Percentiles rank a stretch among this genome's conserved stretches.
These are phyloP conservation scores for Rhizophora apiculata DNA, from an alignment of 345 rosid genomes.

Conservation along the genomic window DNA sequence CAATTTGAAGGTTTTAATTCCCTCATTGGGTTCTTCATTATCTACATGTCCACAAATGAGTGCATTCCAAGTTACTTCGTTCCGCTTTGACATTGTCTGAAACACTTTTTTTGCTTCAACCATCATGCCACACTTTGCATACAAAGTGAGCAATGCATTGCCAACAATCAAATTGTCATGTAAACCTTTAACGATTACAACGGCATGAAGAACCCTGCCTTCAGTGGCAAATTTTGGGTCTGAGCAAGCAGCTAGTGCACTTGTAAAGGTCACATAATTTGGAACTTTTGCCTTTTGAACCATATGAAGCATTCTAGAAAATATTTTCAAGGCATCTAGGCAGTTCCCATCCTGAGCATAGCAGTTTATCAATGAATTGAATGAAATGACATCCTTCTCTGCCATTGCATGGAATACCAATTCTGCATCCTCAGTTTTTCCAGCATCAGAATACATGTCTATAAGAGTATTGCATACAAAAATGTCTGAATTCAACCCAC, in stretches of 20 bases:
- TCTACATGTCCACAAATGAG: conserved; percentile 72
- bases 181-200: conserved; percentile 46
- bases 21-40: conserved; percentile 45
- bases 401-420: conserved; percentile 59
- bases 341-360: conserved; percentile 56
- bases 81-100: conserved; percentile 41
- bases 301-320: conserved; percentile 39
- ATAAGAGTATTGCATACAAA: conserved; percentile 66
- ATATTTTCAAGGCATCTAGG: conserved; percentile 46
- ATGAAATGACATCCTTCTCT: conserved; percentile 67
- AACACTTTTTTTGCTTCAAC: conserved; percentile 52
- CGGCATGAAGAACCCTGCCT: conserved; percentile 67
- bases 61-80: conserved; percentile 79
- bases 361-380: conserved; percentile 72
- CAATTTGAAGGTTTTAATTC: conserved; percentile 45
- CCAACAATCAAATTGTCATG: conserved; percentile 57
- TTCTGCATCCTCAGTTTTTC: conserved; percentile 55
- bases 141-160: conserved; percentile 69
- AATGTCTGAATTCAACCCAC: conserved; percentile 49
- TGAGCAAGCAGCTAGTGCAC: conserved; percentile 74
- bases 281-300: conserved; percentile 22
- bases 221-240: conserved; percentile 38
- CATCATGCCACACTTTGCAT: conserved; percentile 60
- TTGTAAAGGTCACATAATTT: conserved; percentile 66
- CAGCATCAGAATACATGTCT: conserved; percentile 65